phyloP scores from a whole-genome alignment of 2,329 filamentous ascomycete genomes.

The Aaosphaeria arxii region DNA sequence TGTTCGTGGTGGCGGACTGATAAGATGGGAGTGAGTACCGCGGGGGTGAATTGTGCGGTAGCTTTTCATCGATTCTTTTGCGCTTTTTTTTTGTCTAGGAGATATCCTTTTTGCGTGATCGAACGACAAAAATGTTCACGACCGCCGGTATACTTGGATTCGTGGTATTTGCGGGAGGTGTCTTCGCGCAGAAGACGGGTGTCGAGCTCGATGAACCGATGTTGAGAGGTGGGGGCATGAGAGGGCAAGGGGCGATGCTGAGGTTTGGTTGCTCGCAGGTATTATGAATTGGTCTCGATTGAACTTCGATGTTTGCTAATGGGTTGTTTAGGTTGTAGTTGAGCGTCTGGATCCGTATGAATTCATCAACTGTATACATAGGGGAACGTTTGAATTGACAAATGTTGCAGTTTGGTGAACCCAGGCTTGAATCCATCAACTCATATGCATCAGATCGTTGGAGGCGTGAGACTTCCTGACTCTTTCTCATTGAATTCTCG shows the following conservation, averaged over 20 bases:
- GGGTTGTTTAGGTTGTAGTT: constrained; percentile 6
- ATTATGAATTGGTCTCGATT: constrained; percentile 1
- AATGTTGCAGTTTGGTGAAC: constrained; percentile 12
- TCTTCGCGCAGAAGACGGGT: constrained; percentile 8
- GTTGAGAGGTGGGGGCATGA: constrained; percentile 12
- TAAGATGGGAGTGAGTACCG: too few relatives aligned
- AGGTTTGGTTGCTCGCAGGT: constrained; percentile 17
- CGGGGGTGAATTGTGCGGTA: too few relatives aligned
- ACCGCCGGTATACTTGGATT: constrained; percentile 15
- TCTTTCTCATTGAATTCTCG: not conserved
- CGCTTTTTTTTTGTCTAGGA: too few relatives aligned
- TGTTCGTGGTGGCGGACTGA: too few relatives aligned
- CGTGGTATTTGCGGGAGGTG: not conserved
- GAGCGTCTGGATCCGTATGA: constrained; percentile 19
- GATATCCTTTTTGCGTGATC: too few relatives aligned
- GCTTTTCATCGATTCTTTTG: too few relatives aligned
- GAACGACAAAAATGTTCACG: too few relatives aligned
- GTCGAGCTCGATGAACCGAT: constrained; percentile 15
- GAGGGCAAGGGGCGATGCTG: constrained; percentile 16
- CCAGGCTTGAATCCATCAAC: constrained; percentile 15
- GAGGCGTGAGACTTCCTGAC: constrained; percentile 8
- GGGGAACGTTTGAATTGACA: constrained; percentile 1
- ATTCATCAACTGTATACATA: not conserved
- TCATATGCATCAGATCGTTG: constrained; percentile 19
- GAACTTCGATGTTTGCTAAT: constrained; percentile 3